These are phyloP conservation scores for Exserohilum rostratum DNA, from an alignment of 2,329 filamentous ascomycete genomes.

Conservation along the genomic window DNA sequence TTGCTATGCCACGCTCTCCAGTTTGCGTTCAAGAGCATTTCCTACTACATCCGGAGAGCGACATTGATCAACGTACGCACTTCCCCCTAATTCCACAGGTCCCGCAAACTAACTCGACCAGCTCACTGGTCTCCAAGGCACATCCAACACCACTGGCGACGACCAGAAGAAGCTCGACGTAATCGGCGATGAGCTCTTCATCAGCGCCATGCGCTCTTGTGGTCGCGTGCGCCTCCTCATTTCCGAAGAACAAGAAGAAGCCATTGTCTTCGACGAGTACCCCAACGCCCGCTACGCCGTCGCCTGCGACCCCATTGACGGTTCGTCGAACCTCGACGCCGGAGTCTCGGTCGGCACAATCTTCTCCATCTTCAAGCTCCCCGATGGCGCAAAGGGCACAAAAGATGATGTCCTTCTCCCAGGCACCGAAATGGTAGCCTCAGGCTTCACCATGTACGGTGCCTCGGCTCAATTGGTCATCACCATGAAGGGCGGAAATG, in stretches of 20 bases:
- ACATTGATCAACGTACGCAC: conserved; percentile 77
- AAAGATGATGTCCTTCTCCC: conserved; percentile 88
- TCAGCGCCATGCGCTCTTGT: conserved; percentile 90
- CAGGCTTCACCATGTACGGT: conserved; percentile 99
- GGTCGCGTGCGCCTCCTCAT: conserved; percentile 90
- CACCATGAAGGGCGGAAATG: conserved; percentile 88
- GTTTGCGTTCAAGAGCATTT: conserved; percentile 99
- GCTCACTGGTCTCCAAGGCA: conserved; percentile 90
- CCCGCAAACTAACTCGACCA: conserved; percentile 34
- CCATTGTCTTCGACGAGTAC: conserved; percentile 82
- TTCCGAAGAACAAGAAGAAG: conserved; percentile 96
- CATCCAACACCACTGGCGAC: conserved; percentile 93
- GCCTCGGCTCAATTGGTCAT: conserved; percentile 95
- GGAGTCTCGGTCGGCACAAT: conserved; percentile 98
- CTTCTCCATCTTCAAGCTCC: conserved; percentile 90
- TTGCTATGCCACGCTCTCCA: conserved; percentile 96
- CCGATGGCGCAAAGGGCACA: conserved; percentile 73
- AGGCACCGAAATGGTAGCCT: conserved; percentile 87
- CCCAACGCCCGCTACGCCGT: conserved; percentile 85
- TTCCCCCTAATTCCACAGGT: not conserved
- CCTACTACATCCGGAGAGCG: conserved; percentile 97
- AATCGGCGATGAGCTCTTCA: conserved; percentile 97
- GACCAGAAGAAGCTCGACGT: conserved; percentile 99
- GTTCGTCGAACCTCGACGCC: conserved; percentile 95
- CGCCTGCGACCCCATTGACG: conserved; percentile 97